Evolutionary conservation across 2,329 filamentous ascomycete species (phyloP).

Genomic region (Pseudogymnoascus sp.): DNA sequence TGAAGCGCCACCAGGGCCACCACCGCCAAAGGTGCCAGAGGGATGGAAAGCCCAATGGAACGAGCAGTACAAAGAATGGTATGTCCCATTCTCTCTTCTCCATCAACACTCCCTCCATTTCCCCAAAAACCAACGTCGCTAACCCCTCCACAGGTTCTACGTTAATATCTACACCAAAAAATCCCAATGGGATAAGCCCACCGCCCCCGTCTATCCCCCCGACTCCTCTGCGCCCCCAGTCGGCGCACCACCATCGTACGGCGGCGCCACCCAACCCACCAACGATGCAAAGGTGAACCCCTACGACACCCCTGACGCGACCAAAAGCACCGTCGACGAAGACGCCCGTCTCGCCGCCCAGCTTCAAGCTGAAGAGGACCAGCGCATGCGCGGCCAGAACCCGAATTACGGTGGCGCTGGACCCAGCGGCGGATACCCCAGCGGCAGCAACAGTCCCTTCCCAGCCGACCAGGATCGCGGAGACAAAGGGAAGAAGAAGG

Average conservation of each 20-base stretch:
- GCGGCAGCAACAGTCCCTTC: not conserved
- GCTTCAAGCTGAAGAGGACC: conserved; percentile 78
- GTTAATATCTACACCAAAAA: conserved; percentile 81
- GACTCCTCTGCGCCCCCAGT: conserved; percentile 42
- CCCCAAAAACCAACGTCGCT: conserved; percentile 12
- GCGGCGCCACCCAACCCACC: conserved; percentile 39
- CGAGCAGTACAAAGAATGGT: conserved; percentile 81
- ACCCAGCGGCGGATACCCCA: conserved; percentile 21
- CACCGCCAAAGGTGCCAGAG: conserved; percentile 56
- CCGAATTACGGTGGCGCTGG: conserved; percentile 18
- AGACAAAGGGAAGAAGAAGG: conserved; percentile 30
- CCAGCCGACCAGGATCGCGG: conserved; percentile 36
- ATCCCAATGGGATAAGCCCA: conserved; percentile 85
- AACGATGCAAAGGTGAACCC: conserved; percentile 63
- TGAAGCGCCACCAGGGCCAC: conserved; percentile 30
- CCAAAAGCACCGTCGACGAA: conserved; percentile 36
- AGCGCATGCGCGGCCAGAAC: conserved; percentile 36
- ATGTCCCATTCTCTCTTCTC: conserved; percentile 19
- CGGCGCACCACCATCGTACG: conserved; percentile 62
- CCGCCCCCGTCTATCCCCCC: conserved; percentile 54
- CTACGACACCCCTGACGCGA: conserved; percentile 38
- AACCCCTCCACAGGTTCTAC: conserved; percentile 63
- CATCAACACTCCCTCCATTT: conserved; percentile 5
- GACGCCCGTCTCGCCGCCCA: conserved; percentile 68
- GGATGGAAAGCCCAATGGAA: conserved; percentile 86